Evolutionary conservation across 768 basidiomycete genomes (phyloP).

Genomic region (Auricularia sp.): DNA sequence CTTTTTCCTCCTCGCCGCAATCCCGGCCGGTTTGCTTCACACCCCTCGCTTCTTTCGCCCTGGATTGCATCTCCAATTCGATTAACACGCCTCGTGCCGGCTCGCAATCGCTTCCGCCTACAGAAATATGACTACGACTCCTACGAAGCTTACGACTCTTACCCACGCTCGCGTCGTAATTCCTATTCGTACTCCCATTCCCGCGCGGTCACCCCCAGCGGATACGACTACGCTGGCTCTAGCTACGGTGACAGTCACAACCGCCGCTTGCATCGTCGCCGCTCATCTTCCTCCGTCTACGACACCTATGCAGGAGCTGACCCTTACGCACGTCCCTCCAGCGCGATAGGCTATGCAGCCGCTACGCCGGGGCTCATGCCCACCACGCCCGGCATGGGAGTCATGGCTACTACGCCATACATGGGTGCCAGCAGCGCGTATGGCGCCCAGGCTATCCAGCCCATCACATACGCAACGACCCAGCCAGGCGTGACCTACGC

Average conservation of each 20-base stretch:
- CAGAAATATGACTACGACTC: constrained; percentile 2
- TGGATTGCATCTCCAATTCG: no score
- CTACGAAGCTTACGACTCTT: background rate
- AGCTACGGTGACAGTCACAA: background rate
- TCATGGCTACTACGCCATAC: background rate
- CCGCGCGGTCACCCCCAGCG: background rate
- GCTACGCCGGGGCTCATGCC: background rate
- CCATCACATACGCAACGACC: background rate
- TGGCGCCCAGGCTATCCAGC: background rate
- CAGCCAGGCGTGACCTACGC: background rate
- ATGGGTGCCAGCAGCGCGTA: background rate
- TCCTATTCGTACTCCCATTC: background rate
- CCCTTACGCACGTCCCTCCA: background rate
- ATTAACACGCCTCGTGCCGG: no score
- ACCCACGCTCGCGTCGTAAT: background rate
- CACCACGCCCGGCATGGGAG: background rate
- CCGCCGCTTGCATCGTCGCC: background rate
- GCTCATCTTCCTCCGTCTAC: background rate
- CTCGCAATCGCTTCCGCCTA: no score
- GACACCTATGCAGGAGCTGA: background rate
- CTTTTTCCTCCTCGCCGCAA: background rate
- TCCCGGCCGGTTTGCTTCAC: no score
- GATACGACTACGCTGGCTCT: background rate
- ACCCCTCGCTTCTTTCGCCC: no score
- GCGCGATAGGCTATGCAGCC: background rate